Conservation (phyloP, 805 yeast species). For the Ogataea methylovora region DNA sequence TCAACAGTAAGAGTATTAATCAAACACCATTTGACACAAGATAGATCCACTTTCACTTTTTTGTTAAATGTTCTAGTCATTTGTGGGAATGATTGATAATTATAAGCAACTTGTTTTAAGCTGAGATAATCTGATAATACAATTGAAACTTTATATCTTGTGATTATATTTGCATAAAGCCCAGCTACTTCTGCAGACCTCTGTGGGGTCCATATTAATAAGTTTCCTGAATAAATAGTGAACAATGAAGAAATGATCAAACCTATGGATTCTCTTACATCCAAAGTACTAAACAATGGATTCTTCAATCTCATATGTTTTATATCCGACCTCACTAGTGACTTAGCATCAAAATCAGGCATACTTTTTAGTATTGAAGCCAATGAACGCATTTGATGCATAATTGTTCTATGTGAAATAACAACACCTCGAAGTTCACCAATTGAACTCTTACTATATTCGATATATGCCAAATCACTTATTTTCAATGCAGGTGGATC, state of each 20-base stretch:
- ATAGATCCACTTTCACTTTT: conserved; percentile 66
- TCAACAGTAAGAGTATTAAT: conserved; percentile 86
- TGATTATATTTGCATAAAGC: conserved; percentile 72
- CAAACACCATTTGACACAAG: conserved; percentile 80
- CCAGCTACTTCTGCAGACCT: conserved; percentile 74
- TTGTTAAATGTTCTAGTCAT: conserved; percentile 75
- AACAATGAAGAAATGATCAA: conserved; percentile 73
- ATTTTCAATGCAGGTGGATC: conserved; percentile 61
- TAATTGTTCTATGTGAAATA: conserved; percentile 77
- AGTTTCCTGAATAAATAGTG: conserved; percentile 79
- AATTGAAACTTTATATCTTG: conserved; percentile 63
- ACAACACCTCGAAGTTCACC: conserved; percentile 94
- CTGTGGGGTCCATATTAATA: conserved; percentile 73
- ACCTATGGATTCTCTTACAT: conserved; percentile 77
- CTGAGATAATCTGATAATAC: conserved; percentile 82
- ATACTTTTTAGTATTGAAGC: conserved; percentile 60
- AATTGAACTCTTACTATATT: conserved; percentile 80
- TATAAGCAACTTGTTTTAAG: conserved; percentile 82
- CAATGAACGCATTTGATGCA: conserved; percentile 80
- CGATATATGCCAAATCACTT: conserved; percentile 88
- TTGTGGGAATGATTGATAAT: conserved; percentile 86
- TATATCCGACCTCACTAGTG: conserved; percentile 46
- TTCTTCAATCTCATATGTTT: conserved; percentile 40
- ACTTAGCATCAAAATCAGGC: conserved; percentile 32
- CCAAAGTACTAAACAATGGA: conserved; percentile 57